Evolutionary conservation across 495 filamentous ascomycete species (phyloP), one percentile per base, ranked within the genome.

Genomic region (Poronia punctata): DNA sequence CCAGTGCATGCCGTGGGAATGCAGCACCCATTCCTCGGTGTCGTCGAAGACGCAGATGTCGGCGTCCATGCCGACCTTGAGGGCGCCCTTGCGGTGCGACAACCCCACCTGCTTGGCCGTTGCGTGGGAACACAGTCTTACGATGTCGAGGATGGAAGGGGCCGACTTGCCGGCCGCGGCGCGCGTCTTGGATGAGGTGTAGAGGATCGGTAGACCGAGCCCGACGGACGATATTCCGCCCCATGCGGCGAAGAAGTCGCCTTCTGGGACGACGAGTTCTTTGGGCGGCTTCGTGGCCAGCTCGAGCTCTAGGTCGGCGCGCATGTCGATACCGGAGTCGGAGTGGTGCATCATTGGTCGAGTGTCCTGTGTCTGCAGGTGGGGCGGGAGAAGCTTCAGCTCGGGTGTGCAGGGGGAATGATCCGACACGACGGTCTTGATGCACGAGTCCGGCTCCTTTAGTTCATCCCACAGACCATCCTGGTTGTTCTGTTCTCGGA

Each of bases 241-340:
- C 92, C 92, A 98, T 1, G 89, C 88, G 14, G 84, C 76, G 62
- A 95, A 88, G 75, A 98, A 98, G 64, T 97, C 83, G 28, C 90
- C 87, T 7, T 65, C 59, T 38, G 38, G 32, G 25, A 44, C 43
- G 18, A 40, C 28, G 14, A n/a, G 23, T 7, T 37, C 17, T 7
- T 12, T 11, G 7, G n/a, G n/a, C 23, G 21, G 4, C 38, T 35
- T 46, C 2, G 11, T 1, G 7, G 19, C n/a, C n/a, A n/a, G 38
- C 35, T 34, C 25, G 1, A 21, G 5, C 1, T 36, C 24, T 11
- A 44, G 10, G 12, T 57, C 52, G 5, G 57, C 56, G 6, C 65
- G 59, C 54, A 72, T 59, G 36, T 71, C 71, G 29, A 70, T 54
- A 31, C 66, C 67, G 0, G 69, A 71, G 44, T 73, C 70, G 27